Evolutionary conservation across 2,329 filamentous ascomycete genomes (phyloP).

Genomic region (Claviceps sp.): DNA sequence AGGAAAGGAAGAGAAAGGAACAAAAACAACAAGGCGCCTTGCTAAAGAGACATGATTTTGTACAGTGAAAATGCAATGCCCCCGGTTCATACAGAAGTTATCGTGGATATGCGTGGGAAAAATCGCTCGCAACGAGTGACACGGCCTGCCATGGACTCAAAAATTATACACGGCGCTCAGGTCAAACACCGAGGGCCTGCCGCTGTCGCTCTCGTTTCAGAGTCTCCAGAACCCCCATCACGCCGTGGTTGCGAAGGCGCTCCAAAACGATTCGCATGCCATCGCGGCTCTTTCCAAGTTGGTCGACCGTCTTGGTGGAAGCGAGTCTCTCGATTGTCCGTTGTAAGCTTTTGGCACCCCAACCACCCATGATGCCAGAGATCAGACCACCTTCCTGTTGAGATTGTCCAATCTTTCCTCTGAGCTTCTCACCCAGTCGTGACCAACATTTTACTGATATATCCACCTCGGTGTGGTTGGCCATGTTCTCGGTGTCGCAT

Average conservation of each 20-base stretch:
- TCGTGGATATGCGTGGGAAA: neutral
- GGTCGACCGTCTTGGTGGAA: constrained; percentile 62
- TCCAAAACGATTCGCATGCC: constrained; percentile 75
- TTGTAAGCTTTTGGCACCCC: constrained; percentile 60
- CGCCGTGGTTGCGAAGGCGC: constrained; percentile 44
- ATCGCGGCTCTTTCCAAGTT: constrained; percentile 67
- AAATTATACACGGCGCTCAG: constrained; percentile 1
- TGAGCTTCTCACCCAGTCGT: constrained; percentile 54
- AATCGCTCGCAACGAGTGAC: constrained; percentile 1
- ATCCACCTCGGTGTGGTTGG: constrained; percentile 47
- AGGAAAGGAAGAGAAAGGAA: constrained; percentile 4
- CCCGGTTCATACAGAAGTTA: constrained; percentile 6
- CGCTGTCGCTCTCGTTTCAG: constrained; percentile 31
- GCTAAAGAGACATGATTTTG: constrained; percentile 21
- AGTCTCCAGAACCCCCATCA: constrained; percentile 44
- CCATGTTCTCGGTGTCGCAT: constrained; percentile 18
- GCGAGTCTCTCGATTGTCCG: constrained; percentile 69
- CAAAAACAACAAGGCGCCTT: constrained; percentile 21
- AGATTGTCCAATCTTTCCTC: constrained; percentile 37
- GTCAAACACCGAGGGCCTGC: constrained; percentile 11
- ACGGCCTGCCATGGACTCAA: neutral
- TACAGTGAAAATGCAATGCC: constrained; percentile 17
- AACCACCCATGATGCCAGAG: constrained; percentile 38
- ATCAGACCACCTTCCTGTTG: constrained; percentile 33
- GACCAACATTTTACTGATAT: constrained; percentile 65